phyloP scores from a whole-genome alignment of 1,284 basidiomycete species.

The Leccinum proliferum region DNA sequence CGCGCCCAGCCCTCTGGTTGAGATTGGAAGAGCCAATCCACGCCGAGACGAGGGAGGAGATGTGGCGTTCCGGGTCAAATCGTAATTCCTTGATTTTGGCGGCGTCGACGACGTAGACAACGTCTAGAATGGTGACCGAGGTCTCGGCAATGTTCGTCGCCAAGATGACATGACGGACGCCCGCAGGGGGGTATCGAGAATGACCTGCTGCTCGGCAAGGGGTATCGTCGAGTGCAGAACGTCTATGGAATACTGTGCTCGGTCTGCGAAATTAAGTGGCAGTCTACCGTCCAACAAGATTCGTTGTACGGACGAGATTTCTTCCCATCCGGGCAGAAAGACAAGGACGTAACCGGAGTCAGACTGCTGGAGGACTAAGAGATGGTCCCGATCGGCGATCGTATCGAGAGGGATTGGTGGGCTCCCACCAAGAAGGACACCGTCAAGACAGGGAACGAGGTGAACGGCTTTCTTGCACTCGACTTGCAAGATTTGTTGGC shows the following conservation, averaged over 20 bases:
- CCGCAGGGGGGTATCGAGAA: constrained; percentile 73
- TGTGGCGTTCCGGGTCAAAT: constrained; percentile 88
- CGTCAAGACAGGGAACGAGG: constrained; percentile 73
- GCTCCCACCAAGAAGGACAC: constrained; percentile 92
- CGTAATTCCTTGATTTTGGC: constrained; percentile 89
- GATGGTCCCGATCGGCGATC: constrained; percentile 78
- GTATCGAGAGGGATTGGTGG: constrained; percentile 81
- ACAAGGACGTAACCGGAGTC: constrained; percentile 88
- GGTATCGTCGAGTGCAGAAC: constrained; percentile 91
- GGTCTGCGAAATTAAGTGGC: constrained; percentile 58
- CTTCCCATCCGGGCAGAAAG: constrained; percentile 92
- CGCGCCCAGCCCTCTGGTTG: constrained; percentile 91
- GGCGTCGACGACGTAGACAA: constrained; percentile 92
- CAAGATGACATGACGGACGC: constrained; percentile 84
- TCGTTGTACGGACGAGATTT: constrained; percentile 80
- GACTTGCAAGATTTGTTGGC: constrained; percentile 89
- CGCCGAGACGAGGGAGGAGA: constrained; percentile 82
- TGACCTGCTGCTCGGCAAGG: constrained; percentile 83
- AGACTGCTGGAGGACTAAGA: constrained; percentile 59
- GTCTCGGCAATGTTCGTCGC: constrained; percentile 98
- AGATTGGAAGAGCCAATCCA: constrained; percentile 95
- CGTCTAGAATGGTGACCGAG: constrained; percentile 93
- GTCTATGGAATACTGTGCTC: constrained; percentile 70
- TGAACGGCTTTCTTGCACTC: constrained; percentile 92
- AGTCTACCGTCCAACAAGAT: constrained; percentile 59